phyloP scores from a whole-genome alignment of 2,329 filamentous ascomycete species.

The Sarocladium strictum region DNA sequence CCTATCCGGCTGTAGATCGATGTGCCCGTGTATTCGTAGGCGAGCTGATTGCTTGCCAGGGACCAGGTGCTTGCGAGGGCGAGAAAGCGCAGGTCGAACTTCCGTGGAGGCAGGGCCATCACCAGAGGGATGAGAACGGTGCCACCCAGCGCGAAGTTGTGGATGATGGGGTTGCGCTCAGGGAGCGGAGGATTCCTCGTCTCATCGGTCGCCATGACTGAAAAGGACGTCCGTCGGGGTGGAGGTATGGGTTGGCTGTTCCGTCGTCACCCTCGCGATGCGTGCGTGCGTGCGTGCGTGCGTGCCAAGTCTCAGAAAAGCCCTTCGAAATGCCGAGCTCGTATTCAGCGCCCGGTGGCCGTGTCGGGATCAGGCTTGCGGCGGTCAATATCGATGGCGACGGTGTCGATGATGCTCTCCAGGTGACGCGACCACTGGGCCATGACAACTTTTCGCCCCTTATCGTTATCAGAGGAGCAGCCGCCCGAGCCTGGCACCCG shows the following conservation, averaged over 20 bases:
- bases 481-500: too few species aligned
- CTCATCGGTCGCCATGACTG: neutral
- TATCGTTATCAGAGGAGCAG: slow-evolving; percentile 2
- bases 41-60: slow-evolving; percentile 49
- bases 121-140: slow-evolving; percentile 41
- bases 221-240: slow-evolving; percentile 8
- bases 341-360: neutral
- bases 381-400: slow-evolving; percentile 1
- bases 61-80: slow-evolving; percentile 45
- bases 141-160: slow-evolving; percentile 42
- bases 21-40: slow-evolving; percentile 49
- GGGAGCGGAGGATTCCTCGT: slow-evolving; percentile 17
- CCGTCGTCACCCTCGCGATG: neutral
- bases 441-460: slow-evolving; percentile 9
- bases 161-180: slow-evolving; percentile 31
- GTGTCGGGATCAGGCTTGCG: neutral
- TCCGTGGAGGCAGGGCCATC: slow-evolving; percentile 46
- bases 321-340: neutral
- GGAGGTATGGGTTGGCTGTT: neutral
- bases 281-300: neutral
- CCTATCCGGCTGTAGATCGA: slow-evolving; percentile 44
- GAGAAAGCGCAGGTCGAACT: slow-evolving; percentile 43
- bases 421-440: slow-evolving; percentile 4
- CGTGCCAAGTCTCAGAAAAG: neutral
- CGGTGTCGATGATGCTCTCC: slow-evolving; percentile 7